phyloP scores from a whole-genome alignment of 2,329 filamentous ascomycete genomes.

The Aspergillus felis region DNA sequence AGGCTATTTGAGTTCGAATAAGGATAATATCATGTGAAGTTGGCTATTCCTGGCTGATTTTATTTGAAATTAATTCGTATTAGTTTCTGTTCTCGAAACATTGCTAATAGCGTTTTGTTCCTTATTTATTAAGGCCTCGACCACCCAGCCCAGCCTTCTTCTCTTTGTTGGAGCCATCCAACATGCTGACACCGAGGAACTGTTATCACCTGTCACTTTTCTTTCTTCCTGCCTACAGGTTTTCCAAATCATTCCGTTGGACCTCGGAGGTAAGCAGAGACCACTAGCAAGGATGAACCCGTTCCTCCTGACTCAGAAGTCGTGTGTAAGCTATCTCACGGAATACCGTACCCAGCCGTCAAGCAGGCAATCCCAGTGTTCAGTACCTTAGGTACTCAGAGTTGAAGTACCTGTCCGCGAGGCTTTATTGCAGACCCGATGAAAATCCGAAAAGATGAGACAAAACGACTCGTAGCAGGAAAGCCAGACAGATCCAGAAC shows the following conservation, averaged over 20 bases:
- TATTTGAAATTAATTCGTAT: neutral
- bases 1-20: neutral
- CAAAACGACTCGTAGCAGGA: neutral
- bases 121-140: neutral
- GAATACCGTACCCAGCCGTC: neutral
- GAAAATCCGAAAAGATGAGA: conserved; percentile 11
- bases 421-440: neutral
- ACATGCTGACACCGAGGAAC: neutral
- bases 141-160: neutral
- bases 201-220: neutral
- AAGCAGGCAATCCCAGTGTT: neutral
- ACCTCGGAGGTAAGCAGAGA: neutral
- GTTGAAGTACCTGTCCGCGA: neutral
- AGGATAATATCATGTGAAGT: neutral
- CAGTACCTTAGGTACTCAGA: neutral
- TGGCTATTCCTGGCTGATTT: neutral
- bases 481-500: conserved; percentile 7
- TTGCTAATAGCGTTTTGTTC: neutral
- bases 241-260: neutral
- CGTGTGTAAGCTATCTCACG: neutral
- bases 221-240: neutral
- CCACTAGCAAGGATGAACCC: neutral
- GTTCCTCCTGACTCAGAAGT: neutral
- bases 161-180: neutral
- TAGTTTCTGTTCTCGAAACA: conserved; percentile 1